These are phyloP conservation scores for Pistacia vera DNA, from an alignment of 345 rosid genomes.

Conservation along the genomic window DNA sequence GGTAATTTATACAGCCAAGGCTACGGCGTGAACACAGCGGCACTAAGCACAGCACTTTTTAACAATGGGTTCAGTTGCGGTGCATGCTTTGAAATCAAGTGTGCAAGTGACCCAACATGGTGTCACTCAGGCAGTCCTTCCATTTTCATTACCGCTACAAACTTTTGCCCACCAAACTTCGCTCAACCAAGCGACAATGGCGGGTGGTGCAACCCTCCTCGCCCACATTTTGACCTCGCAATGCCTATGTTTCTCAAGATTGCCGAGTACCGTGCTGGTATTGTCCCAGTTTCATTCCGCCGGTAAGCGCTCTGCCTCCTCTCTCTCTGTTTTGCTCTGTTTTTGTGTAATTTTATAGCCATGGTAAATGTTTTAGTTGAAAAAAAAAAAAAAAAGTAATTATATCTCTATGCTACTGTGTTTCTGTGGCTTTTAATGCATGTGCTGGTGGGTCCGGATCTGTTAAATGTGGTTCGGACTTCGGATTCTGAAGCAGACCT, in stretches of 20 bases:
- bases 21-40: constrained; percentile 63
- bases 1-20: constrained; percentile 61
- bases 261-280: constrained; percentile 60
- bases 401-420: not conserved
- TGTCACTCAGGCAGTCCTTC: constrained; percentile 50
- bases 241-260: constrained; percentile 66
- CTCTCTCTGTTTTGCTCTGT: constrained; percentile 5
- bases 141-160: constrained; percentile 50
- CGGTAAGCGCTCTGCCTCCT: constrained; percentile 25
- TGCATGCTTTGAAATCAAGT: constrained; percentile 57
- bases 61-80: constrained; percentile 56
- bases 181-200: constrained; percentile 51
- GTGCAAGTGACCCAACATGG: constrained; percentile 43
- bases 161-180: constrained; percentile 56
- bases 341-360: not conserved
- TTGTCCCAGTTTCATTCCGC: constrained; percentile 52
- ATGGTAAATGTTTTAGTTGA: not conserved
- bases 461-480: not conserved
- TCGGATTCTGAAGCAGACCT: not conserved
- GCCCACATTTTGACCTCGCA: constrained; percentile 55
- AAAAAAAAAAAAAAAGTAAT: not conserved
- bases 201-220: constrained; percentile 69
- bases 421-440: not conserved
- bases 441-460: constrained; percentile 8
- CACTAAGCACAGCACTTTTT: constrained; percentile 54